These are phyloP conservation scores for Aspergillus ochraceoroseus DNA, from an alignment of 2,329 filamentous ascomycete genomes.

Conservation along the genomic window DNA sequence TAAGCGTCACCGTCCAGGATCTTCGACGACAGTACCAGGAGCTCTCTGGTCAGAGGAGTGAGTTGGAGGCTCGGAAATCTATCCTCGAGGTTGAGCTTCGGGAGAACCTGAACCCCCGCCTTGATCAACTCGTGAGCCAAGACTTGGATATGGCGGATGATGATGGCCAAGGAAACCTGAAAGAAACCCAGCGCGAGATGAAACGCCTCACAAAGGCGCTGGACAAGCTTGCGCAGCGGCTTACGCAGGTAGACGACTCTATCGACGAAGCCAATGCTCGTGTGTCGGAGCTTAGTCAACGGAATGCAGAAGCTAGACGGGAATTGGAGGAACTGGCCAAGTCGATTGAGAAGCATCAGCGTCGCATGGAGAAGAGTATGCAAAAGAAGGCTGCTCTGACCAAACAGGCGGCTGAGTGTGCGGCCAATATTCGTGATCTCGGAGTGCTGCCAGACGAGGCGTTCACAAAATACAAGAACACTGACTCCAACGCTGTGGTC, in stretches of 20 bases:
- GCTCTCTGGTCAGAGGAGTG: conserved; percentile 65
- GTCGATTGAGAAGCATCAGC: conserved; percentile 78
- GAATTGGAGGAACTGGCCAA: conserved; percentile 69
- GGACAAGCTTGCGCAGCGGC: conserved; percentile 61
- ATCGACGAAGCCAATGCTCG: conserved; percentile 58
- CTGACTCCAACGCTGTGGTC: conserved; percentile 69
- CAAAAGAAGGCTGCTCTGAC: conserved; percentile 78
- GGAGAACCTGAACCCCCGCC: conserved; percentile 79
- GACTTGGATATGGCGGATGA: conserved; percentile 63
- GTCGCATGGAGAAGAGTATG: conserved; percentile 85
- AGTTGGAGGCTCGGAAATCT: conserved; percentile 74
- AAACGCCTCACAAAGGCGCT: conserved; percentile 68
- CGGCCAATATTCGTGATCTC: conserved; percentile 84
- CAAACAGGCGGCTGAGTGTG: conserved; percentile 71
- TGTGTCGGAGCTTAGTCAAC: conserved; percentile 56
- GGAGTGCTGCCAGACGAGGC: conserved; percentile 92
- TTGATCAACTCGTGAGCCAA: conserved; percentile 77
- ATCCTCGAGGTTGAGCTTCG: conserved; percentile 79
- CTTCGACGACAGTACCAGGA: conserved; percentile 73
- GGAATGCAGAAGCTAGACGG: conserved; percentile 60
- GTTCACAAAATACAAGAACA: conserved; percentile 82
- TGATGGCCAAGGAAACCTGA: conserved; percentile 59
- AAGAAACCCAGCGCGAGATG: conserved; percentile 74
- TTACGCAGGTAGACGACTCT: conserved; percentile 68
- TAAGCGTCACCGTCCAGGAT: conserved; percentile 65